A percentile compares a stretch with the other conserved stretches of the same genome.
Conservation (phyloP, 805 yeast species). For the Nakazawaea wickerhamii region DNA sequence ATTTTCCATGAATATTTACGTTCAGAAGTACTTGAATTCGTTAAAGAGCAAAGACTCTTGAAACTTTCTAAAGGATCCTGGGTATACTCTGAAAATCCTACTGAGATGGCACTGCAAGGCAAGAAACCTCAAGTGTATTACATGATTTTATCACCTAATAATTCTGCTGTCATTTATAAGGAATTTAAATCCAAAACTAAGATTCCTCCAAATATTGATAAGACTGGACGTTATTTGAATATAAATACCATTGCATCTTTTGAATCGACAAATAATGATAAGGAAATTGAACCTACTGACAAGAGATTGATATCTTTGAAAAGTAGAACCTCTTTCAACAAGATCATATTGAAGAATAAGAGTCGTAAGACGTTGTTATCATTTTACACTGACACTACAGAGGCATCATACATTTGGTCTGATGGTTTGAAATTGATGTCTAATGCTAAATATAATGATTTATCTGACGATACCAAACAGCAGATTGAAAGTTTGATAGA, state of each 20-base stretch:
- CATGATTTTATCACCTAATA: conserved; percentile 61
- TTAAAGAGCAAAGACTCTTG: conserved; percentile 68
- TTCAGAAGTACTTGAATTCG: conserved; percentile 61
- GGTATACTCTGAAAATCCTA: conserved; percentile 64
- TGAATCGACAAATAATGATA: conserved; percentile 43
- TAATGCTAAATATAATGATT: conserved; percentile 25
- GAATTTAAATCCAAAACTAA: conserved; percentile 45
- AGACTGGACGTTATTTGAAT: conserved; percentile 47
- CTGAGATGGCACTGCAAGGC: conserved; percentile 16
- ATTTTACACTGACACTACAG: conserved; percentile 69
- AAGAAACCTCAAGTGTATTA: conserved; percentile 41
- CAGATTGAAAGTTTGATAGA: conserved; percentile 40
- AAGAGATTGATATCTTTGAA: conserved; percentile 47
- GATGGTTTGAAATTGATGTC: conserved; percentile 64
- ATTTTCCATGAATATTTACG: conserved; percentile 46
- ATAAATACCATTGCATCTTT: conserved; percentile 47
- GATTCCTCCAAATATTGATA: conserved; percentile 51
- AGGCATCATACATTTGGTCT: conserved; percentile 65
- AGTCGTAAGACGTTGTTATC: conserved; percentile 38
- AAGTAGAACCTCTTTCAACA: conserved; percentile 52
- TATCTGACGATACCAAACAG: conserved; percentile 37
- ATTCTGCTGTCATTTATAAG: conserved; percentile 54
- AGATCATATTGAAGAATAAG: conserved; percentile 44
- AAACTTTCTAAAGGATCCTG: conserved; percentile 74
- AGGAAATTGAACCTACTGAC: conserved; percentile 37